Evolutionary conservation across 2,329 filamentous ascomycete genomes (phyloP).

Genomic region (Blastomyces percursus): DNA sequence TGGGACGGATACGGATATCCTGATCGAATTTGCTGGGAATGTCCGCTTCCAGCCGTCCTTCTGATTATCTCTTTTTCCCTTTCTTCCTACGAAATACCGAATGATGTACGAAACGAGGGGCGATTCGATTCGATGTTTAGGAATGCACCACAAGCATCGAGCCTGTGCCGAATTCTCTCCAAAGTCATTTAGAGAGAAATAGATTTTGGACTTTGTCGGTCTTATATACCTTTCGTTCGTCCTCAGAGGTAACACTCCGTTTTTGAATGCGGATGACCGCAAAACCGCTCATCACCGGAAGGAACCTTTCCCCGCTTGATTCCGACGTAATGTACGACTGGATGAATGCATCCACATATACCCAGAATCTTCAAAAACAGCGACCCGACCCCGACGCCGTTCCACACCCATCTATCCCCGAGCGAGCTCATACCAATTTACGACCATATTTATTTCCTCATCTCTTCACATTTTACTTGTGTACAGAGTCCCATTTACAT

Average conservation of each 20-base stretch:
- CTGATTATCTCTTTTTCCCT: neutral
- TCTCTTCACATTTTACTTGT: neutral
- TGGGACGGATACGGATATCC: neutral
- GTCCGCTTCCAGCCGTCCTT: neutral
- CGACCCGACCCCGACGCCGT: neutral
- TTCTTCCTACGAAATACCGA: neutral
- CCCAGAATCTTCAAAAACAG: neutral
- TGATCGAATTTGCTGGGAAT: neutral
- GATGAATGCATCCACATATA: neutral
- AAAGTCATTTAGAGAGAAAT: neutral
- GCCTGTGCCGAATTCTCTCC: neutral
- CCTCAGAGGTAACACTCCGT: neutral
- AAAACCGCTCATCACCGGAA: neutral
- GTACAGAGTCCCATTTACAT: neutral
- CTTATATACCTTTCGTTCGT: neutral
- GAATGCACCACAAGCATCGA: neutral
- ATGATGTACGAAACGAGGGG: neutral
- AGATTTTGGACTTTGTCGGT: neutral
- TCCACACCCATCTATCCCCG: neutral
- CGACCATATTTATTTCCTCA: neutral
- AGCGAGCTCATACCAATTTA: neutral
- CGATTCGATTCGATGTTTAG: neutral
- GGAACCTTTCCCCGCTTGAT: neutral
- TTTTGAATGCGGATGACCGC: neutral
- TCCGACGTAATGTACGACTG: neutral